These are phyloP conservation scores for Crithidia thermophila DNA, from an alignment of 208 protist species.

Conservation along the genomic window DNA sequence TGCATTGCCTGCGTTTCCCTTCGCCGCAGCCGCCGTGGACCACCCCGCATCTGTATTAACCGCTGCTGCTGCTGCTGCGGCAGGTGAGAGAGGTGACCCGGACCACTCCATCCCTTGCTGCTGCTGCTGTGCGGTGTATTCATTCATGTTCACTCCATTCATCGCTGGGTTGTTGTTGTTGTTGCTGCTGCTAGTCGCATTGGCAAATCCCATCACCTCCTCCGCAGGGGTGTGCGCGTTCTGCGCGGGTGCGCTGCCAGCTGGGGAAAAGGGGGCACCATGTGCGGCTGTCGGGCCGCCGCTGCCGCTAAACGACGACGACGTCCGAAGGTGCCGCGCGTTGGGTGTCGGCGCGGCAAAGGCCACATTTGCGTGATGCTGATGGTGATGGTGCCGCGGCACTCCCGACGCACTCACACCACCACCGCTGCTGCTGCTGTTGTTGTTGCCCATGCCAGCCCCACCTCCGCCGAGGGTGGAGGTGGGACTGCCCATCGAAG, in stretches of 20 bases:
- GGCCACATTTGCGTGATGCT: neutral
- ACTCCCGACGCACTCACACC: constrained; percentile 5
- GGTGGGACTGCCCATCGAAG: neutral
- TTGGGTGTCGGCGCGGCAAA: neutral
- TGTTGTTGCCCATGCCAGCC: neutral
- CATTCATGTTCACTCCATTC: neutral
- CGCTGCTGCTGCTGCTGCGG: neutral
- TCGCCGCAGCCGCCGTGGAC: no score
- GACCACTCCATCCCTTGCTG: constrained; percentile 6
- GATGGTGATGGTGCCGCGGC: constrained; percentile 17
- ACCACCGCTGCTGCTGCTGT: neutral
- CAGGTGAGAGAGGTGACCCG: neutral
- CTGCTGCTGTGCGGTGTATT: neutral
- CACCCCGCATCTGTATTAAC: constrained; percentile 7
- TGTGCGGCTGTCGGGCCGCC: neutral
- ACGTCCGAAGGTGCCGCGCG: neutral
- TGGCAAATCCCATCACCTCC: no score
- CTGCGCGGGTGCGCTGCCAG: no score
- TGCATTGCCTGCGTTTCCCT: no score
- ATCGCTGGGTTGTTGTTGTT: neutral
- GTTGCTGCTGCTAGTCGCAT: neutral
- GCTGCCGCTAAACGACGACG: constrained; percentile 5
- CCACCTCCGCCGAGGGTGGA: neutral
- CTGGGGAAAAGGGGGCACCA: no score
- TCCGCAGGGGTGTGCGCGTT: no score